These are phyloP conservation scores for Maudiozyma pseudohumilis DNA, from an alignment of 805 yeast genomes.

Conservation along the genomic window DNA sequence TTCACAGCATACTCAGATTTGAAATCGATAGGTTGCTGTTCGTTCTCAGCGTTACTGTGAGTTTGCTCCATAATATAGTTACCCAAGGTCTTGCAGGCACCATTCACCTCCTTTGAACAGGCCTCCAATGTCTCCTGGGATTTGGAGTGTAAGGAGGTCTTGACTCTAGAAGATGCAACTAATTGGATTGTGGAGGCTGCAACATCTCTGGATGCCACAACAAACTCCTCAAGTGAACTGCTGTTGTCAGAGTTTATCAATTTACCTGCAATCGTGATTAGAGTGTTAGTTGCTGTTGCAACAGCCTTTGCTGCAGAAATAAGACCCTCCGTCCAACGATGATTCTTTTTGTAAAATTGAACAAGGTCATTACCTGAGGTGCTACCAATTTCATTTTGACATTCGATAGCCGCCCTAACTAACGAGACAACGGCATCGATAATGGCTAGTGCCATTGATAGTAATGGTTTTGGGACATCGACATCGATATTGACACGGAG, in stretches of 20 bases:
- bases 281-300: slow-evolving; percentile 70
- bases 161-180: slow-evolving; percentile 84
- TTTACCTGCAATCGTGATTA: slow-evolving; percentile 82
- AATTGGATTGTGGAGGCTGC: slow-evolving; percentile 88
- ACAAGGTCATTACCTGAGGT: slow-evolving; percentile 31
- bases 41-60: slow-evolving; percentile 30
- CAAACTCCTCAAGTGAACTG: slow-evolving; percentile 61
- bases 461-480: slow-evolving; percentile 58
- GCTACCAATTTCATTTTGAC: slow-evolving; percentile 69
- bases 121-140: slow-evolving; percentile 65
- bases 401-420: slow-evolving; percentile 65
- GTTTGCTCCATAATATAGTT: slow-evolving; percentile 51
- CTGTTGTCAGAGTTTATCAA: slow-evolving; percentile 44
- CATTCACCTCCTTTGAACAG: slow-evolving; percentile 57
- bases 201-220: slow-evolving; percentile 85
- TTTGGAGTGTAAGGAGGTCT: slow-evolving; percentile 65
- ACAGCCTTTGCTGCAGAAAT: slow-evolving; percentile 84
- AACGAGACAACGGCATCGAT: slow-evolving; percentile 67
- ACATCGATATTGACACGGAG: slow-evolving; percentile 41
- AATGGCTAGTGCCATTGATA: slow-evolving; percentile 70
- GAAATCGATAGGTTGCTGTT: slow-evolving; percentile 44
- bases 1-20: slow-evolving; percentile 71
- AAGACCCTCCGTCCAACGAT: slow-evolving; percentile 89
- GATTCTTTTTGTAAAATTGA: slow-evolving; percentile 76
- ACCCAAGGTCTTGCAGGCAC: slow-evolving; percentile 70